phyloP scores from a whole-genome alignment of 2,329 filamentous ascomycete species.

The Bertia moriformis region DNA sequence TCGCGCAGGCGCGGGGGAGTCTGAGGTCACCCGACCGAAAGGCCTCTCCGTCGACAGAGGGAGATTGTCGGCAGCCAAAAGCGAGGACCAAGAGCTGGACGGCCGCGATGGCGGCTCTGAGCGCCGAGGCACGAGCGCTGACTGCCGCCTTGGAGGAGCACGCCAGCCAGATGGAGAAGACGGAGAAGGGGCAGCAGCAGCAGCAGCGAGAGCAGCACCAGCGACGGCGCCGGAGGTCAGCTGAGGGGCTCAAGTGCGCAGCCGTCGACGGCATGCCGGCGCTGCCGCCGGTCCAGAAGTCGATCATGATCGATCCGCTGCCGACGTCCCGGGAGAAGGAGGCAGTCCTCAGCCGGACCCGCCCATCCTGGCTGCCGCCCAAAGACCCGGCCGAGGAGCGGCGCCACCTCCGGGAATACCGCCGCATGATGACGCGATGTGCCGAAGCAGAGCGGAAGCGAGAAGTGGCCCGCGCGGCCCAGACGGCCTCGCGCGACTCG shows the following conservation, averaged over 20 bases:
- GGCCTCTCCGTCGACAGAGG: too few relatives aligned
- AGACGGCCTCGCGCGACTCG: conserved; percentile 36
- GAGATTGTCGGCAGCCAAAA: too few relatives aligned
- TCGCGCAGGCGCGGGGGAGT: too few relatives aligned
- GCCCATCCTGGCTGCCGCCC: conserved; percentile 72
- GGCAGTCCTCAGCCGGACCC: conserved; percentile 64
- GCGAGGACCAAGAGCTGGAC: too few relatives aligned
- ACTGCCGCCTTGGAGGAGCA: conserved; percentile 73
- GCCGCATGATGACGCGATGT: conserved; percentile 63
- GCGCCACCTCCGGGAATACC: conserved; percentile 72
- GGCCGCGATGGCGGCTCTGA: too few relatives aligned
- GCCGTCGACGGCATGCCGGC: conserved; percentile 35
- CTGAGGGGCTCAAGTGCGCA: conserved; percentile 15
- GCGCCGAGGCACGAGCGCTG: conserved; percentile 52
- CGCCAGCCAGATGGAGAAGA: conserved; percentile 49
- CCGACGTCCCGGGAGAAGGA: conserved; percentile 79
- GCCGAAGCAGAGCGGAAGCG: conserved; percentile 43
- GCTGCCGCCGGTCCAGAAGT: conserved; percentile 55
- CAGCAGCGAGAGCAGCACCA: conserved; percentile 7
- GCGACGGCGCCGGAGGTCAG: conserved; percentile 15
- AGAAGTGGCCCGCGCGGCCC: conserved; percentile 34
- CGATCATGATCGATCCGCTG: conserved; percentile 72
- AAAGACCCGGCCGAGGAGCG: conserved; percentile 85
- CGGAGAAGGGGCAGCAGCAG: conserved; percentile 20
- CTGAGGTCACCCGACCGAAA: too few relatives aligned